Evolutionary conservation across 768 basidiomycete genomes (phyloP).

Genomic region (Macrolepiota dolichaula): DNA sequence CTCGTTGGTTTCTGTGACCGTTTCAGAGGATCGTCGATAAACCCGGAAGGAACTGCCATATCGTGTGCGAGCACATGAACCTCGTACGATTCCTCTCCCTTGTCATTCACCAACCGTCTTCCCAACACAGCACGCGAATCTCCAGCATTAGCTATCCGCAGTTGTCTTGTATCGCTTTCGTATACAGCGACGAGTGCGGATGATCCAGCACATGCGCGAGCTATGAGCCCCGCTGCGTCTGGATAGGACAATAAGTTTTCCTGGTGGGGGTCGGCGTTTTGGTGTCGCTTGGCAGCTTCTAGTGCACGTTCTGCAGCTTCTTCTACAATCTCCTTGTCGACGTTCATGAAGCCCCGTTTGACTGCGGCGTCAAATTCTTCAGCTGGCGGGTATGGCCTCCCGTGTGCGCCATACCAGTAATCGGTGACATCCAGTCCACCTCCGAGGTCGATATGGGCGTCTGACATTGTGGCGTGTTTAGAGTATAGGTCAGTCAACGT

Average conservation of each 20-base stretch:
- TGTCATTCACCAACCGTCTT: slow-evolving; percentile 24
- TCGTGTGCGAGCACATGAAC: slow-evolving; percentile 38
- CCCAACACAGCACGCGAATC: slow-evolving; percentile 50
- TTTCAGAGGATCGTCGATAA: neutral
- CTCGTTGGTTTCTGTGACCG: neutral
- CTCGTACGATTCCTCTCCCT: slow-evolving; percentile 29
- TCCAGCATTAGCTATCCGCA: slow-evolving; percentile 42
- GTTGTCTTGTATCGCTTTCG: slow-evolving; percentile 31
- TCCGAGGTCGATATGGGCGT: slow-evolving; percentile 13
- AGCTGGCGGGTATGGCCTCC: slow-evolving; percentile 20
- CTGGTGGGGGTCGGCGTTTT: slow-evolving; percentile 2
- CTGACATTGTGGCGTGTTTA: slow-evolving; percentile 11
- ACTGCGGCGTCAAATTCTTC: slow-evolving; percentile 32
- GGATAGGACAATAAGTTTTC: slow-evolving; percentile 18
- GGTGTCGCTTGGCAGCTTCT: slow-evolving; percentile 9
- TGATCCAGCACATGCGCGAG: slow-evolving; percentile 33
- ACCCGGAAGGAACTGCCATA: slow-evolving; percentile 26
- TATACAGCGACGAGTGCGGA: slow-evolving; percentile 45
- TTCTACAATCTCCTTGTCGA: slow-evolving; percentile 42
- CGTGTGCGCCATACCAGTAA: slow-evolving; percentile 1
- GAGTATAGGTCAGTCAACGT: slow-evolving; percentile 24
- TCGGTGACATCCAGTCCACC: neutral
- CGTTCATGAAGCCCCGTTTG: slow-evolving; percentile 30
- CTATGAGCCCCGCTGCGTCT: slow-evolving; percentile 26
- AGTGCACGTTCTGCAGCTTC: slow-evolving; percentile 25